A percentile compares a stretch with the other conserved stretches of the same genome.
phyloP scores from a whole-genome alignment of 306 rosid genomes.

The Prunus davidiana region DNA sequence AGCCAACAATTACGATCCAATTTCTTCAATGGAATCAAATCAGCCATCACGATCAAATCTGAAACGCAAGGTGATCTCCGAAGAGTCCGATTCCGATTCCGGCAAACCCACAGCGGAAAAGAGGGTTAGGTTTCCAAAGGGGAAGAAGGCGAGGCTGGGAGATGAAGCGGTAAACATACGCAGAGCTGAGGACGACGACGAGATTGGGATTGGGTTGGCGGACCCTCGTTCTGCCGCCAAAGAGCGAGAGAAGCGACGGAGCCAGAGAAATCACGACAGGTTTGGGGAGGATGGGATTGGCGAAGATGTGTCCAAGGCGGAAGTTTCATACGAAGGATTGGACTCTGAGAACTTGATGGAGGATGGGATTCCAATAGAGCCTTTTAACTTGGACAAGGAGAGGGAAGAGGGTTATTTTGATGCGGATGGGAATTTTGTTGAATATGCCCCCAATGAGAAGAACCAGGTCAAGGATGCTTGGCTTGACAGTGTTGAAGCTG shows the following conservation, averaged over 20 bases:
- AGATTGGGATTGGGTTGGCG: conserved; percentile 14
- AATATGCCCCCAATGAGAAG: conserved; percentile 48
- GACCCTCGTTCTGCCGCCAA: conserved; percentile 61
- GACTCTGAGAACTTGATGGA: conserved; percentile 46
- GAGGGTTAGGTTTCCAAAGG: conserved; percentile 85
- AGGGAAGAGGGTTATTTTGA: conserved; percentile 94
- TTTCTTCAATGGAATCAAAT: background rate
- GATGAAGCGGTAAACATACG: conserved; percentile 37
- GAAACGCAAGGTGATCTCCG: background rate
- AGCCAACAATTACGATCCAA: too few species aligned
- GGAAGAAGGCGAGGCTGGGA: conserved; percentile 68
- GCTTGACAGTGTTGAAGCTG: conserved; percentile 10
- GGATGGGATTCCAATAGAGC: conserved; percentile 86
- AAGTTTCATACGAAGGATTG: conserved; percentile 56
- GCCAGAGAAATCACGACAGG: background rate
- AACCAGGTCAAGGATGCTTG: conserved; percentile 49
- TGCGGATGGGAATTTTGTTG: conserved; percentile 74
- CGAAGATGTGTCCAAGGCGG: conserved; percentile 49
- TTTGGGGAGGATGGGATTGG: conserved; percentile 38
- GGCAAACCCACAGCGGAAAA: conserved; percentile 24
- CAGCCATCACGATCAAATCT: background rate
- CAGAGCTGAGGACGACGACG: conserved; percentile 28
- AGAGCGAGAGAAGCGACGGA: conserved; percentile 49
- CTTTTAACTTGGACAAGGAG: conserved; percentile 83
- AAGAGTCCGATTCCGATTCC: background rate